Evolutionary conservation across 208 protist genomes (phyloP).

Genomic region (Trypanosoma melophagium): DNA sequence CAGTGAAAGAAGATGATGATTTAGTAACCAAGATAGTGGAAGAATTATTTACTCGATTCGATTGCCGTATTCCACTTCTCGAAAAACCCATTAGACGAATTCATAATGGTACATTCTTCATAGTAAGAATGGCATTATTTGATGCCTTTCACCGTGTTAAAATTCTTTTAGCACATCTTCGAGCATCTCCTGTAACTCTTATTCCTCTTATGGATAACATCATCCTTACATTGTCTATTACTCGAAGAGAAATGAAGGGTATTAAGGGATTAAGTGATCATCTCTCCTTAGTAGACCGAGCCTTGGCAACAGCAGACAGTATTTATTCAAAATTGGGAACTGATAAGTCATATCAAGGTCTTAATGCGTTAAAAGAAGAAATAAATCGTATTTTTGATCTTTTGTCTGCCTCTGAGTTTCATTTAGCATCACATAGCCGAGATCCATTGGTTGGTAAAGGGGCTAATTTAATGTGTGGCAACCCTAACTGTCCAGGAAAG

Average conservation of each 20-base stretch:
- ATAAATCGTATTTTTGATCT: conserved; percentile 44
- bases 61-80: conserved; percentile 53
- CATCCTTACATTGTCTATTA: conserved; percentile 49
- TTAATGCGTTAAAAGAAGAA: conserved; percentile 53
- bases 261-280: conserved; percentile 47
- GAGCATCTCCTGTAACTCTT: conserved; percentile 18
- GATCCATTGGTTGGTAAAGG: conserved; percentile 63
- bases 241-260: conserved; percentile 55
- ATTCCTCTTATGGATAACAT: conserved; percentile 41
- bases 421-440: conserved; percentile 71
- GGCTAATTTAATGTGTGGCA: conserved; percentile 61
- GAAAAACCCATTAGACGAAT: conserved; percentile 53
- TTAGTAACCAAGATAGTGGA: conserved; percentile 43
- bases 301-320: conserved; percentile 41
- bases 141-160: conserved; percentile 47
- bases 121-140: conserved; percentile 61
- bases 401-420: conserved; percentile 55
- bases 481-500: conserved; percentile 51
- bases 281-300: conserved; percentile 44
- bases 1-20: conserved; percentile 54
- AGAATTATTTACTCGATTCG: conserved; percentile 55
- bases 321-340: conserved; percentile 38
- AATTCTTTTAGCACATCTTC: conserved; percentile 29
- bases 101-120: conserved; percentile 74
- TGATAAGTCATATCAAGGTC: conserved; percentile 40